A percentile compares a stretch with the other conserved stretches of the same genome.
phyloP scores from a whole-genome alignment of 2,329 filamentous ascomycete species.

The Elsinoe australis region DNA sequence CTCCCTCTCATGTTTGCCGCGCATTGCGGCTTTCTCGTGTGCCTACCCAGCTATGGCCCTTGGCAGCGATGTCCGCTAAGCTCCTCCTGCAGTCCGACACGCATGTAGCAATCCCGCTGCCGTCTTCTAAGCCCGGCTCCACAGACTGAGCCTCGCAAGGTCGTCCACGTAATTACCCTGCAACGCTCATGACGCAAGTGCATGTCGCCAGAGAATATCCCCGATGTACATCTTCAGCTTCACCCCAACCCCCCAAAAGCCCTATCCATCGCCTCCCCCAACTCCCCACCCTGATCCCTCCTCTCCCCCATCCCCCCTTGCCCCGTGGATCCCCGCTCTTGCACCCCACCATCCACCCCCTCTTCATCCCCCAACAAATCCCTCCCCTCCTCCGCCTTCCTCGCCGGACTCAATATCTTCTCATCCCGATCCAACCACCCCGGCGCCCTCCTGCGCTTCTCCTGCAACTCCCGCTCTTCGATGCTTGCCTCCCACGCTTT shows the following conservation, averaged over 20 bases:
- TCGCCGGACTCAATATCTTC: constrained; percentile 61
- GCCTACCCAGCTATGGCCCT: too few species aligned
- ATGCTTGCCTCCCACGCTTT: constrained; percentile 62
- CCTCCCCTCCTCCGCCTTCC: constrained; percentile 23
- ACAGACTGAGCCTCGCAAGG: too few species aligned
- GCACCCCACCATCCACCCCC: background rate
- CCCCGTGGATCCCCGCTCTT: background rate
- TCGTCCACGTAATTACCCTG: too few species aligned
- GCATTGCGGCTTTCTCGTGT: too few species aligned
- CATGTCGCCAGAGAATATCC: background rate
- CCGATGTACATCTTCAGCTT: too few species aligned
- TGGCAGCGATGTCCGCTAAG: too few species aligned
- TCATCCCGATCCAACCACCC: constrained; percentile 73
- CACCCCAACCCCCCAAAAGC: constrained; percentile 27
- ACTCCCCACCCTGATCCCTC: constrained; percentile 26
- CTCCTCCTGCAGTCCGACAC: too few species aligned
- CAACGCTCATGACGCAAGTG: too few species aligned
- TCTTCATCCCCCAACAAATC: constrained; percentile 16
- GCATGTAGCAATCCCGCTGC: too few species aligned
- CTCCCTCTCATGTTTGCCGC: too few species aligned
- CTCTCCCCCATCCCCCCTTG: constrained; percentile 18
- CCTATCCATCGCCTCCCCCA: constrained; percentile 31
- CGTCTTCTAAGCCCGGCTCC: too few species aligned
- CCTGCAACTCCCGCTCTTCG: constrained; percentile 59
- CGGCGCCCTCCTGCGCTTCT: constrained; percentile 71